phyloP scores from a whole-genome alignment of 2,329 filamentous ascomycete species.

The Dendrostoma leiphaemia region DNA sequence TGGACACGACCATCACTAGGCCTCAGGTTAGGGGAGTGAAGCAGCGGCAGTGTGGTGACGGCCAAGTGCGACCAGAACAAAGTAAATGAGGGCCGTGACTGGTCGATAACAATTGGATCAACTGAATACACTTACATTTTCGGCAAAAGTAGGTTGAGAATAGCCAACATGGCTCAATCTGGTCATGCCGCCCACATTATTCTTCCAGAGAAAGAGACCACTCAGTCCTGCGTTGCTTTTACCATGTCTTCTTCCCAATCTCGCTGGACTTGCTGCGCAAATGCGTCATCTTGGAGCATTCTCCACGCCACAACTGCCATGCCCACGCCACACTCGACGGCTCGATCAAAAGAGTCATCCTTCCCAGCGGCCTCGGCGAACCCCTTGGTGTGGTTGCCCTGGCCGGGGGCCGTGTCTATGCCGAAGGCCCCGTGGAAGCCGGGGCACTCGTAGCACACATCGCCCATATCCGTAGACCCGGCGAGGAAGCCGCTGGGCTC shows the following conservation, averaged over 20 bases:
- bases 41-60: no score
- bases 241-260: constrained; percentile 33
- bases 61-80: no score
- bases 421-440: constrained; percentile 42
- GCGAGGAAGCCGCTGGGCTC: constrained; percentile 29
- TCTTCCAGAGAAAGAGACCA: no score
- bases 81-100: no score
- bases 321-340: constrained; percentile 31
- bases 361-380: constrained; percentile 39
- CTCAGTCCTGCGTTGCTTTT: constrained; percentile 23
- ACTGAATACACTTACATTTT: no score
- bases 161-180: no score
- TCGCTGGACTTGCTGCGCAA: constrained; percentile 22
- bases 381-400: constrained; percentile 40
- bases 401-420: constrained; percentile 32
- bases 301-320: constrained; percentile 32
- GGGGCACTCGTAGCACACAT: constrained; percentile 42
- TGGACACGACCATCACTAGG: background rate
- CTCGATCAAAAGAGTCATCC: constrained; percentile 32
- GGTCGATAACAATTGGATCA: no score
- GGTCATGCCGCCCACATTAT: no score
- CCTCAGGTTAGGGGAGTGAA: no score
- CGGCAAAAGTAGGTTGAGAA: no score
- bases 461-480: constrained; percentile 37
- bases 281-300: constrained; percentile 25